Percentiles rank a stretch among this genome's conserved stretches.
These are phyloP conservation scores for Exophiala spinifera DNA, from an alignment of 2,329 filamentous ascomycete genomes.

Conservation along the genomic window DNA sequence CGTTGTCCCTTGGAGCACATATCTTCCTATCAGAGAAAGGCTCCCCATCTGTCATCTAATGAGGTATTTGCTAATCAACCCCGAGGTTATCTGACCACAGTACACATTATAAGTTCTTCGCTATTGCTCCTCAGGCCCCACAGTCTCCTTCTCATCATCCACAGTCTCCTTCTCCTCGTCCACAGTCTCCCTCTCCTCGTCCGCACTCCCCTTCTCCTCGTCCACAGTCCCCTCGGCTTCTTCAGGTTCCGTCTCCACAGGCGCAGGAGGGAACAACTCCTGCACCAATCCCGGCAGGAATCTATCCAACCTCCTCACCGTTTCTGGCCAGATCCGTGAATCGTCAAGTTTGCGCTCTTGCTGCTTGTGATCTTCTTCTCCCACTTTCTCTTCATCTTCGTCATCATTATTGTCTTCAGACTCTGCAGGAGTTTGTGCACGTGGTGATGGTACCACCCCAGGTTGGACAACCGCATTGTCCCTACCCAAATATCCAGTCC, in stretches of 20 bases:
- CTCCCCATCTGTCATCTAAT: no score
- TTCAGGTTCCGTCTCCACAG: neutral
- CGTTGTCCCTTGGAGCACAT: no score
- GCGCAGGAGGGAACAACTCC: slow-evolving; percentile 25
- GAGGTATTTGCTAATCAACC: no score
- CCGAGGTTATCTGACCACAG: no score
- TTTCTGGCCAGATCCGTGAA: slow-evolving; percentile 59
- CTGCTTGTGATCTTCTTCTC: slow-evolving; percentile 37
- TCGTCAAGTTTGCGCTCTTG: slow-evolving; percentile 43
- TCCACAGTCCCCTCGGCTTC: no score
- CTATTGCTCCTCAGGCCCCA: no score
- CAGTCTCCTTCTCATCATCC: no score
- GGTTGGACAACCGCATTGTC: neutral
- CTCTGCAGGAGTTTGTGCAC: neutral
- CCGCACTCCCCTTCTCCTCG: no score
- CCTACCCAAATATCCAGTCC: slow-evolving; percentile 69
- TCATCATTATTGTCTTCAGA: neutral
- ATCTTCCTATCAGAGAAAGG: no score
- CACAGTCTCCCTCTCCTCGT: no score
- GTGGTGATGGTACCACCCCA: neutral
- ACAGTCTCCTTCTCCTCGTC: no score
- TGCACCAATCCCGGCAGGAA: slow-evolving; percentile 59
- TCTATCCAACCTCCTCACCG: slow-evolving; percentile 57
- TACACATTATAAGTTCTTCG: no score
- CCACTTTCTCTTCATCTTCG: slow-evolving; percentile 12